Percentiles rank a stretch among this genome's conserved stretches.
phyloP scores from a whole-genome alignment of 805 yeast species.

The Saturnispora hagleri region DNA sequence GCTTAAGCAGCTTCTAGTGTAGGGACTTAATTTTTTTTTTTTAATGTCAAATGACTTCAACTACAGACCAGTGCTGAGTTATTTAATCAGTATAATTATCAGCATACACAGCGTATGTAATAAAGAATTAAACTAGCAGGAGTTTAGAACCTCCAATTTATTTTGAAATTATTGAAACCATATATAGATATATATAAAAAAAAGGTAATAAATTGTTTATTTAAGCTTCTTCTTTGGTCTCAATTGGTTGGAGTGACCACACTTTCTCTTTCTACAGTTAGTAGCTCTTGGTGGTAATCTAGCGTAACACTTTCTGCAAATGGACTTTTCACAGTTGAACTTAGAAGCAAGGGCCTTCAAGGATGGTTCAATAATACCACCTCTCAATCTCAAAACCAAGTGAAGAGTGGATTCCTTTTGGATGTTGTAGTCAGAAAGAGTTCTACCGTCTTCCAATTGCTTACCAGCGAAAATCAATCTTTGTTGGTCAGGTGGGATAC shows the following conservation, averaged over 20 bases:
- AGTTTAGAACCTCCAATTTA: background rate
- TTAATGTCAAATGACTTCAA: too few relatives aligned
- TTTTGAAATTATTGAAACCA: background rate
- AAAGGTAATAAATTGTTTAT: slow-evolving; percentile 35
- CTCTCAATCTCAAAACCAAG: slow-evolving; percentile 60
- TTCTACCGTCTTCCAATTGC: slow-evolving; percentile 94
- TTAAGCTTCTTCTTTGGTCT: slow-evolving; percentile 99
- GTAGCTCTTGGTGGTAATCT: slow-evolving; percentile 99
- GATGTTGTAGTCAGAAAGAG: slow-evolving; percentile 88
- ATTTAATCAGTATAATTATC: too few relatives aligned
- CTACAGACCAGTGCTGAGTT: too few relatives aligned
- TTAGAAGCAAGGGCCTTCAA: slow-evolving; percentile 98
- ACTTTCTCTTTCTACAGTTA: slow-evolving; percentile 99
- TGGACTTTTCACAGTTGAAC: slow-evolving; percentile 99
- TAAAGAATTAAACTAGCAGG: background rate
- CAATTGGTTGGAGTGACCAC: slow-evolving; percentile 99
- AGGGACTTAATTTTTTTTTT: background rate
- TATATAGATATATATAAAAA: too few relatives aligned
- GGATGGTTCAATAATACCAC: slow-evolving; percentile 97
- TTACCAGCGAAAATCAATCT: slow-evolving; percentile 93
- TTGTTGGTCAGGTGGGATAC: slow-evolving; percentile 96
- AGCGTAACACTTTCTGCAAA: slow-evolving; percentile 99
- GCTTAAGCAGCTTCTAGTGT: background rate
- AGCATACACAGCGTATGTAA: background rate
- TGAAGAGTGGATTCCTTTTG: slow-evolving; percentile 78